Base-by-base conservation (phyloP, 2,329 filamentous ascomycete species). In the Ophiostoma ulmi region DNA sequence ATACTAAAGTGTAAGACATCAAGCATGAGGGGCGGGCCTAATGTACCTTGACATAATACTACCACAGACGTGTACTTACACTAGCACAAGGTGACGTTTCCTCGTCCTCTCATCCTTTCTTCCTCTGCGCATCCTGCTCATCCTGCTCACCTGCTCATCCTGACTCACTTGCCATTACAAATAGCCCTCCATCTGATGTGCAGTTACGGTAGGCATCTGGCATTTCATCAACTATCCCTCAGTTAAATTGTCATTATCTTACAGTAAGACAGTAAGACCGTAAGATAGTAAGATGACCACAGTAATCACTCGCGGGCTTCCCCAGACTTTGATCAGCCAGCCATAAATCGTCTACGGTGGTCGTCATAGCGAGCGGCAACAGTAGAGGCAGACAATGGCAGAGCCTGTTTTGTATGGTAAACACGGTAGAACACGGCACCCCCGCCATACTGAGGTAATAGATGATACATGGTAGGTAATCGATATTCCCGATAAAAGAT, bases 141-240 rank as follows among this genome's bases (percentile, higher is more conserved):
- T 55, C n/a, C 26, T 31, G 26, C 26, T 31, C 26, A 31, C 31
- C 31, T 31, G 52, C 10, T 26, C 52, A 58, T 58, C 52, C 52
- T 31, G 52, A 58, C 52, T 58, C 52, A 58, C 52, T 58, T 11
- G 52, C 22, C 52, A 58, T 58, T 58, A 31, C 52, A 58, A 58
- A 58, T 58, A 26, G 13, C 13, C 39, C 13, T 48, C 44, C 22
- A 22, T 58, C 52, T 58, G 20, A 58, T 22, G 52, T 58, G 52
- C 52, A 58, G 22, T 22, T 26, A 48, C 44, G 20, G 44, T 20
- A 3, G 31, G 44, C 44, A 6, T 38, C 36, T 38, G 38, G 8
- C 38, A 39, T 39, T 39, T 31, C 4, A 31, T 31, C 31, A 31
- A 31, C 31, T 31, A 31, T n/a, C n/a, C n/a, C n/a, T n/a, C n/a